Base-by-base conservation (phyloP, 352 stramenopile species). In the Pythium scleroteichum region DNA sequence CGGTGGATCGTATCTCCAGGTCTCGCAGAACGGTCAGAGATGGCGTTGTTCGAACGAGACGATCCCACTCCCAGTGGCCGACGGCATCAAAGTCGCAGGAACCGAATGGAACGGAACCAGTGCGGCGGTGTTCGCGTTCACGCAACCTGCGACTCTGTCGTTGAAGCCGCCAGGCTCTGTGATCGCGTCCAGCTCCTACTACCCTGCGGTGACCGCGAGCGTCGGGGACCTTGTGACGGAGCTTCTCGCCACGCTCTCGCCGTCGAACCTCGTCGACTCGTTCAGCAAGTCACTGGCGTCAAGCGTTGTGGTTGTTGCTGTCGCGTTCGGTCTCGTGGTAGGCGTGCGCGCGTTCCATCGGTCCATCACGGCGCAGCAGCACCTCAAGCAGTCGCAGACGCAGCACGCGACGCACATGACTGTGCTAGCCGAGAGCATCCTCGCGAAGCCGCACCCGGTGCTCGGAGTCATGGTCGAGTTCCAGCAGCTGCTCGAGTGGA, bases 21-120 rank as follows among this genome's bases (percentile, higher is more conserved):
- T 50, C 10, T 52, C 70, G 14, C 35, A 67, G 27, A 70, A 64
- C 13, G 51, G 66, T 16, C 24, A 64, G 33, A 20, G 47, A 23
- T 87, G 80, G 50, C 54, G 48, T 3, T 87, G 77, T 41, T 84
- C 75, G 6, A 87, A 87, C 39, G 53, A 68, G 1, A 71, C 71
- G 3, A 70, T 83, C n/a, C 39, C 52, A 22, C 45, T 82, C 48
- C 73, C 71, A 1, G 46, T 87, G 33, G 69, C 71, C 22, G 26
- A 45, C 7, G 59, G 49, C 4, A 66, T 66, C 44, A 39, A 42
- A 17, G 10, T 55, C 17, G 32, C 46, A 12, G 57, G 27, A 20
- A 13, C 9, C 0, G 29, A 20, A 19, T 59, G 49, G 58, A n/a
- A 24, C n/a, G 50, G 41, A 27, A 51, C 20, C 16, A 73, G 60